Evolutionary conservation across 306 rosid species (phyloP), one percentile per base, ranked within the genome.

Genomic region (Prunus persica): DNA sequence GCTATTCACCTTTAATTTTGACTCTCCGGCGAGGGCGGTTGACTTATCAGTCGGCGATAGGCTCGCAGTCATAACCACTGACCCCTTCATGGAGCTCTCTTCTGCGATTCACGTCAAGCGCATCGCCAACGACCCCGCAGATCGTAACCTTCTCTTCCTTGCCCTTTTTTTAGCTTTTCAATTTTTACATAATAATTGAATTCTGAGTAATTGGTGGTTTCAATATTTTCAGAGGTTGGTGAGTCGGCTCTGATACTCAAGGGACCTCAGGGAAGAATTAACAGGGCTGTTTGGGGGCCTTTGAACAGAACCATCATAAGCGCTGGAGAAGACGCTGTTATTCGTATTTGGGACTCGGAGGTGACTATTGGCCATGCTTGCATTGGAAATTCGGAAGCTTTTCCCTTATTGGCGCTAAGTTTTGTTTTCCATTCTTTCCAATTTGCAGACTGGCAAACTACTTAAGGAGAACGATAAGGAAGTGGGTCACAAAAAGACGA

Each of bases 311-410:
- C 97, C 52, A 90, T 95, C 65, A 85, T 95, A 43, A 95, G 97
- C 82, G 97, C 83, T 0, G 98, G 98, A 62, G 98, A 95, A 90
- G 98, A 95, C 74, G 80, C 96, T 3, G 67, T 90, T 1, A 13
- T 95, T 83, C 96, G 98, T 13, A 83, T 92, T 41, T 95, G 98
- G 98, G 98, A 95, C 81, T 73, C 97, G 67, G 98, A 95, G 97
- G 96, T 88, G 72, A 56, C 20, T 73, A 16, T 24, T 8, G 1
- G 50, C 67, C 47, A 6, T 24, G 6, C 27, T 43, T 45, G 46
- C 12, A 25, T 27, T 60, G n/a, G 28, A 28, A 73, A 19, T 45
- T 30, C 27, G 69, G 67, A 43, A 9, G 57, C 18, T 57, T 73
- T 60, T 65, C 56, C 11, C 57, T 38, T 0, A 13, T 45, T 45